Conservation (phyloP, 306 rosid species). For the Biancaea sappan region DNA sequence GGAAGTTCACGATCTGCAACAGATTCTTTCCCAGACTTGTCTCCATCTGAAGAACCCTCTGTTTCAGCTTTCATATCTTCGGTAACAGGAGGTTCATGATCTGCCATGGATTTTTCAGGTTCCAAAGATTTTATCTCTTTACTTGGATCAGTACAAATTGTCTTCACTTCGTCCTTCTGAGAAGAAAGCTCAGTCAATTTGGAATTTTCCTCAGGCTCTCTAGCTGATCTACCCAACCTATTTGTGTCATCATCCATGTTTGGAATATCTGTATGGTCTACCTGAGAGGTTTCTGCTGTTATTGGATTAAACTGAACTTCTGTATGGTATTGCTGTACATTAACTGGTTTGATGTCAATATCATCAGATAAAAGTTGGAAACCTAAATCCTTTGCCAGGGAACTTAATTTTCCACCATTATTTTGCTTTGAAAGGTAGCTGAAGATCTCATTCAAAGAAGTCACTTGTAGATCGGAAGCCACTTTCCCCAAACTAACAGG, state of each 20-base stretch:
- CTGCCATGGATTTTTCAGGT: slow-evolving; percentile 44
- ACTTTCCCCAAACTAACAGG: slow-evolving; percentile 63
- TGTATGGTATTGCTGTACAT: slow-evolving; percentile 41
- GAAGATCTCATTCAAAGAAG: slow-evolving; percentile 78
- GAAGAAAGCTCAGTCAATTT: slow-evolving; percentile 40
- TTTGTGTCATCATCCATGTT: slow-evolving; percentile 44
- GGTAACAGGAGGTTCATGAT: slow-evolving; percentile 39
- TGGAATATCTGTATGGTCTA: slow-evolving; percentile 40
- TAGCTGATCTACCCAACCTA: slow-evolving; percentile 30
- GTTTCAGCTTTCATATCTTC: slow-evolving; percentile 38
- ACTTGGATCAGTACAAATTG: slow-evolving; percentile 35
- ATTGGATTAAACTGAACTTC: slow-evolving; percentile 54
- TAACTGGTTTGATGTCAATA: slow-evolving; percentile 60
- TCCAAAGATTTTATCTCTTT: slow-evolving; percentile 39
- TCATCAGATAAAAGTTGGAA: slow-evolving; percentile 93
- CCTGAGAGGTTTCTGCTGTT: slow-evolving; percentile 47
- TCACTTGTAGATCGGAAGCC: slow-evolving; percentile 58
- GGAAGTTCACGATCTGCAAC: slow-evolving; percentile 40
- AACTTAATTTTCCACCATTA: slow-evolving; percentile 64
- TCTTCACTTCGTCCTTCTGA: slow-evolving; percentile 48
- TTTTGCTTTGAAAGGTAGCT: slow-evolving; percentile 58
- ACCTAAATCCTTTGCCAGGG: slow-evolving; percentile 87
- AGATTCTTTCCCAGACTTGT: slow-evolving; percentile 41
- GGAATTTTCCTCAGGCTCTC: slow-evolving; percentile 48
- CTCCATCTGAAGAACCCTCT: slow-evolving; percentile 40